Conservation (phyloP, 768 basidiomycete genomes). For the Hericium coralloides region DNA sequence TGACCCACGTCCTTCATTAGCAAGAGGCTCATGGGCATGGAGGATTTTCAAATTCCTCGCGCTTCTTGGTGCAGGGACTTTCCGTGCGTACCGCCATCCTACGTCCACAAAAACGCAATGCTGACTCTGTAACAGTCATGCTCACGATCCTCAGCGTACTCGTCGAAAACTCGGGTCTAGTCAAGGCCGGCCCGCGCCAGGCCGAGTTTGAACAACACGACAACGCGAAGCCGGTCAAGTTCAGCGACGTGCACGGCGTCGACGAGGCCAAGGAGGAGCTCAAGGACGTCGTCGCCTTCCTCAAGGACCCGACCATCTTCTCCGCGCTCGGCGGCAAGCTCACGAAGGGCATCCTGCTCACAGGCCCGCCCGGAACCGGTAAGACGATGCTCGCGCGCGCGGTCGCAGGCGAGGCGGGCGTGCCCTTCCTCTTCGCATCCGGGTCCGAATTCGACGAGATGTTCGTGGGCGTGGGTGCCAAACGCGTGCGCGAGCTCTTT, state of each 20-base stretch:
- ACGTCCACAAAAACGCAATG: too few relatives aligned
- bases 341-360: slow-evolving; percentile 86
- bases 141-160: slow-evolving; percentile 82
- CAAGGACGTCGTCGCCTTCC: slow-evolving; percentile 89
- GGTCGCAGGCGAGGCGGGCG: slow-evolving; percentile 95
- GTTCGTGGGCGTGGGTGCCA: slow-evolving; percentile 93
- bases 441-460: slow-evolving; percentile 98
- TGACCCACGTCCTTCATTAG: slow-evolving; percentile 26
- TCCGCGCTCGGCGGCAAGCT: slow-evolving; percentile 88
- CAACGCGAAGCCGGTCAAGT: slow-evolving; percentile 70
- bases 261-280: slow-evolving; percentile 96
- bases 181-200: slow-evolving; percentile 79
- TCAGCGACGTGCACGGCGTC: slow-evolving; percentile 93
- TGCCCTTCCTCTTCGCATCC: slow-evolving; percentile 95
- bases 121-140: slow-evolving; percentile 40
- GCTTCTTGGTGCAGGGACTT: slow-evolving; percentile 51
- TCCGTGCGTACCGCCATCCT: slow-evolving; percentile 39
- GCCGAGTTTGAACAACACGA: slow-evolving; percentile 77
- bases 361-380: slow-evolving; percentile 91
- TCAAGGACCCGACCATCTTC: slow-evolving; percentile 89
- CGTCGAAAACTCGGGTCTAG: slow-evolving; percentile 87
- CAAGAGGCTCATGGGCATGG: slow-evolving; percentile 47
- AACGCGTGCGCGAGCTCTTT: slow-evolving; percentile 92
- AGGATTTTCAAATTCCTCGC: slow-evolving; percentile 45
- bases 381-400: slow-evolving; percentile 98